phyloP scores from a whole-genome alignment of 1,284 basidiomycete species.

The Ceratobasidium sp. region DNA sequence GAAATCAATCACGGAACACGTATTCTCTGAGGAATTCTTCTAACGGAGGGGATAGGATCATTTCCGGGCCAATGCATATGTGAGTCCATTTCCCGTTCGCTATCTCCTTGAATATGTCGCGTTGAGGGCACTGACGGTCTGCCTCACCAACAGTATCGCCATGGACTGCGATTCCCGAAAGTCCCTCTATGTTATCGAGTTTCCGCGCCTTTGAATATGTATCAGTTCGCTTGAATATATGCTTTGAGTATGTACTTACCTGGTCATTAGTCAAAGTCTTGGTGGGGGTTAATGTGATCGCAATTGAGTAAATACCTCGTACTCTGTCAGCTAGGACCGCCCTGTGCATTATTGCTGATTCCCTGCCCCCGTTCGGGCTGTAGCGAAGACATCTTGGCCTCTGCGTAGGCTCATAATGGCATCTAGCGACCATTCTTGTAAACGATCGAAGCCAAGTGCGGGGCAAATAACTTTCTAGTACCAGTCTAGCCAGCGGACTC shows the following conservation, averaged over 20 bases:
- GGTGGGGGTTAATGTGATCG: background rate
- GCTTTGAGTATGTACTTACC: background rate
- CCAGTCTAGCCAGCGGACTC: too few relatives aligned
- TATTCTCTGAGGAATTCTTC: background rate
- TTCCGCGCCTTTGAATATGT: background rate
- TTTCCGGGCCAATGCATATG: background rate
- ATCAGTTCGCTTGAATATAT: background rate
- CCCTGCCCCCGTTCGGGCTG: background rate
- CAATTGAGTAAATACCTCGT: background rate
- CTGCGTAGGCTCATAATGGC: too few relatives aligned
- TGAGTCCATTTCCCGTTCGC: background rate
- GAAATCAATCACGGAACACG: background rate
- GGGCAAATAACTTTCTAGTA: too few relatives aligned
- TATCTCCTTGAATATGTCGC: background rate
- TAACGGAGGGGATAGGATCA: background rate
- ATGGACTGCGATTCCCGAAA: background rate
- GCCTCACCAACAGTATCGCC: background rate
- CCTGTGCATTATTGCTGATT: background rate
- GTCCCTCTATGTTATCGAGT: background rate
- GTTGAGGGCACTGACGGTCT: background rate
- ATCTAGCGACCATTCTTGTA: too few relatives aligned
- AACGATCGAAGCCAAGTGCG: background rate
- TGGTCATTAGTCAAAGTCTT: background rate
- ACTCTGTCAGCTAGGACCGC: background rate
- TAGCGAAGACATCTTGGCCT: background rate